Percentiles rank a stretch among this genome's conserved stretches.
Conservation (phyloP, 139 green algal species). For the Picochlorum sp. region DNA sequence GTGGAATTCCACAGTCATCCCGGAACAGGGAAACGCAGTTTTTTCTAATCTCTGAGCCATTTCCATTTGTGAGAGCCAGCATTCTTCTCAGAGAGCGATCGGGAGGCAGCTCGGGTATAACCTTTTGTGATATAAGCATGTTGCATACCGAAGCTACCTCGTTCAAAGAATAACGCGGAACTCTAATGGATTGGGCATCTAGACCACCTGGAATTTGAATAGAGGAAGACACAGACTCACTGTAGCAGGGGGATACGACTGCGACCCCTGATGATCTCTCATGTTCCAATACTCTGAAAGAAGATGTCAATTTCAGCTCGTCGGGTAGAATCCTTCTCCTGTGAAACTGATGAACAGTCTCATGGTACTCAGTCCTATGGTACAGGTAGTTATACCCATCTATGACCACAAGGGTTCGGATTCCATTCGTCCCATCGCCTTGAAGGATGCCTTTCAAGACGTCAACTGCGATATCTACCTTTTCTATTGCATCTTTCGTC, state of each 20-base stretch:
- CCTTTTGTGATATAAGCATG: not conserved
- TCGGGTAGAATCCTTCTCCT: not conserved
- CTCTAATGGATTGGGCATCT: not conserved
- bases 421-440: not conserved
- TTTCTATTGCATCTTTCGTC: conserved; percentile 1
- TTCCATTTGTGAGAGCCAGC: conserved; percentile 4
- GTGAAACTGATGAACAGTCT: conserved; percentile 3
- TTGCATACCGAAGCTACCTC: not conserved
- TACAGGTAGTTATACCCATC: conserved; percentile 9
- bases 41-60: conserved; percentile 3
- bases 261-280: not conserved
- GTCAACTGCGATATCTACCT: conserved; percentile 9
- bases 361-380: conserved; percentile 7
- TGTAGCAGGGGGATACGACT: not conserved
- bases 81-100: not conserved
- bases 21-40: not conserved
- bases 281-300: conserved; percentile 2
- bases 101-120: not conserved
- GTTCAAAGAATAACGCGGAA: not conserved
- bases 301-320: not conserved
- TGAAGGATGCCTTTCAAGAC: not conserved
- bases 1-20: not conserved
- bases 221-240: not conserved
- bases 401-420: not conserved
- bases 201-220: not conserved